phyloP scores from a whole-genome alignment of 345 rosid genomes.

The Syzygium grande region DNA sequence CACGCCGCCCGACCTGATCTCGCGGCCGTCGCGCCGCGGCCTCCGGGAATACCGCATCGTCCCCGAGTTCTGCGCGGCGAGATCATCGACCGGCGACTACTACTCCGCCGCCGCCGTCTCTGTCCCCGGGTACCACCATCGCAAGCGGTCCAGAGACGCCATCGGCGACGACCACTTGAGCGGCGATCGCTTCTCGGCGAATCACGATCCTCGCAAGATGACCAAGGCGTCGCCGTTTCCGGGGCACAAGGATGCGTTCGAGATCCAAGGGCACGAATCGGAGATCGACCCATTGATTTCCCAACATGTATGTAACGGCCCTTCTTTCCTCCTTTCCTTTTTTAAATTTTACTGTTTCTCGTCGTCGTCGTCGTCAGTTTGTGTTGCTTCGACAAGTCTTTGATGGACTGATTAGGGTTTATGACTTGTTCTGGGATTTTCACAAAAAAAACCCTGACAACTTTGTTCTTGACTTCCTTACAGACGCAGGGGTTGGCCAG shows the following conservation, averaged over 20 bases:
- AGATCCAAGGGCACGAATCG: slow-evolving; percentile 17
- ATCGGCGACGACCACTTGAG: slow-evolving; percentile 13
- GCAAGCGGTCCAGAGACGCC: slow-evolving; percentile 23
- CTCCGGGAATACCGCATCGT: neutral
- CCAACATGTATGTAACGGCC: slow-evolving; percentile 22
- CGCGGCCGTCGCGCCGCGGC: neutral
- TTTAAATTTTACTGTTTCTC: too few relatives aligned
- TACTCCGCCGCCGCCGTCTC: neutral
- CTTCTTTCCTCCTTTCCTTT: too few relatives aligned
- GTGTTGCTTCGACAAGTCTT: too few relatives aligned
- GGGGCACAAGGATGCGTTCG: slow-evolving; percentile 3
- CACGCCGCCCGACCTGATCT: neutral
- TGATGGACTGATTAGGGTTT: neutral
- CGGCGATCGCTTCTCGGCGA: neutral
- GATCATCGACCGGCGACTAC: neutral
- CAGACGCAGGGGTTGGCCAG: slow-evolving; percentile 36
- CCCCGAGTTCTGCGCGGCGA: neutral
- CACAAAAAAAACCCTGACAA: neutral
- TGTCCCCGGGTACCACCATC: neutral
- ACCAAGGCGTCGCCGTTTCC: slow-evolving; percentile 19
- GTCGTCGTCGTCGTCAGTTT: too few relatives aligned
- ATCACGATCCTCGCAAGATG: slow-evolving; percentile 13
- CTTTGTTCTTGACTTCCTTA: neutral
- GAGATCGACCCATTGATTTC: slow-evolving; percentile 45
- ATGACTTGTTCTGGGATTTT: neutral